Evolutionary conservation across 202 grass and related monocot species (phyloP), one percentile per base, ranked within the genome.

Genomic region (Schoenoplectus triqueter): DNA sequence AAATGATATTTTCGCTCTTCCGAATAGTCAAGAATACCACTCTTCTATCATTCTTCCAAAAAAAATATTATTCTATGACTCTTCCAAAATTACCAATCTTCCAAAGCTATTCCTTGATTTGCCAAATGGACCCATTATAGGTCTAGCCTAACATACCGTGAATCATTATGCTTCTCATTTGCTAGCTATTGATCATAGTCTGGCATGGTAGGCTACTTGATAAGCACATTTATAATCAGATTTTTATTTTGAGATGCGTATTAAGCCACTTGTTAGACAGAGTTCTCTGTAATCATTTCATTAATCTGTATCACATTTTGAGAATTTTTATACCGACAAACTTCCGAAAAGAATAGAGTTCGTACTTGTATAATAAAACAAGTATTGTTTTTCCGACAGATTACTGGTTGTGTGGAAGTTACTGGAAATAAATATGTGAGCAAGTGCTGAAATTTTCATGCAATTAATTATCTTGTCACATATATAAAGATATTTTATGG

Each of bases 221-320:
- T 21, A 56, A 76, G 21, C 15, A 76, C 19, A 75, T 31, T 76
- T 15, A 75, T 55, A 39, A 76, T 8, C 50, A 76, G 73, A 56
- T 76, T 76, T 21, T 54, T 55, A 40, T 8, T 76, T 41, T 40
- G 73, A 76, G 73, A 76, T 56, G 50, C 73, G 56, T 76, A 56
- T 76, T 41, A 40, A 40, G 11, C 73, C 50, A 76, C 50, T 57
- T 41, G 73, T 76, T 76, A 56, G 56, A 11, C 11, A n/a, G 5
- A 15, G 73, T 57, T 76, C 50, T 76, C 51, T 40, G 19, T 4
- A 10, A 76, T 76, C 20, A 75, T 76, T 76, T 14, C 39, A 54
- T 39, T 54, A 31, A 57, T 56, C 9, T 55, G 4, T 5, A 75
- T 76, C 50, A 77, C 73, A 9, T 77, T 77, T 77, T 77, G 2